phyloP scores from a whole-genome alignment of 1,284 basidiomycete species.

The Rugosomyces carneus region DNA sequence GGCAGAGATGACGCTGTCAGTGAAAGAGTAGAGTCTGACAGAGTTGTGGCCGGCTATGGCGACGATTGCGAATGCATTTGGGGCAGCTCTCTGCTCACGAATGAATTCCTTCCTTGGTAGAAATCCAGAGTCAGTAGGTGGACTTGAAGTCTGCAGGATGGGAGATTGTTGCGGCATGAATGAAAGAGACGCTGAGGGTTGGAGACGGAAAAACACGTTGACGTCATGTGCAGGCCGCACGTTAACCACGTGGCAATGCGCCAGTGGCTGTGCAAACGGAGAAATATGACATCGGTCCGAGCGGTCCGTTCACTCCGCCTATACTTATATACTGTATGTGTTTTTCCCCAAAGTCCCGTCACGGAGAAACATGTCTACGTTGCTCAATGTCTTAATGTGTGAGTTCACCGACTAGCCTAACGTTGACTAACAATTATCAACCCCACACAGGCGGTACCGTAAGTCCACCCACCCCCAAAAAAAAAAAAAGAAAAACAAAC shows the following conservation, averaged over 20 bases:
- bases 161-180: conserved; percentile 21
- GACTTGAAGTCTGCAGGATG: conserved; percentile 15
- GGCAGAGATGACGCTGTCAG: conserved; percentile 40
- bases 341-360: not conserved
- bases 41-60: conserved; percentile 56
- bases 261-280: conserved; percentile 16
- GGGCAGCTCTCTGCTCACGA: conserved; percentile 41
- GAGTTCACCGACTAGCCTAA: conserved; percentile 20
- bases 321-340: not conserved
- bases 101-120: conserved; percentile 67
- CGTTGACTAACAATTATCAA: conserved; percentile 1
- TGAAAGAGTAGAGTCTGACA: conserved; percentile 66
- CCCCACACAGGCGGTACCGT: conserved; percentile 55
- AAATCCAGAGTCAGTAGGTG: conserved; percentile 40
- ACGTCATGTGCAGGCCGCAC: conserved; percentile 25
- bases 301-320: conserved; percentile 4
- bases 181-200: not conserved
- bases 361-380: conserved; percentile 24
- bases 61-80: conserved; percentile 61
- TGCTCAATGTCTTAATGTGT: conserved; percentile 76
- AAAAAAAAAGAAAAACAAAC: too few species aligned
- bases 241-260: conserved; percentile 18
- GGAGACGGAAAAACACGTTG: conserved; percentile 17
- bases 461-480: conserved; percentile 21
- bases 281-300: conserved; percentile 1